Conservation (phyloP, 2,329 filamentous ascomycete genomes). For the Acrodontium crateriforme region DNA sequence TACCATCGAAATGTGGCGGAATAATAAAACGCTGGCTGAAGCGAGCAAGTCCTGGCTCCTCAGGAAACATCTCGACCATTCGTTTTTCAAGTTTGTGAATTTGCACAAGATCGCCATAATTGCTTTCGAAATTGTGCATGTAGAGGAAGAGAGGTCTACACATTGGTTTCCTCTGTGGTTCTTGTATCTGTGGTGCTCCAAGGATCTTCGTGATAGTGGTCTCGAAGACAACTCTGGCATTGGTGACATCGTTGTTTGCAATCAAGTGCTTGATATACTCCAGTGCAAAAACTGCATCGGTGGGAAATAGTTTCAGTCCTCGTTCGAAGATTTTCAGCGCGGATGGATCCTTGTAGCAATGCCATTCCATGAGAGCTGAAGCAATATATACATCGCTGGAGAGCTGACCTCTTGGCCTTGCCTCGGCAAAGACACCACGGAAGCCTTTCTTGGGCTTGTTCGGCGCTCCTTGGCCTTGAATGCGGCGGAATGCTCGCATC, state of each 20-base stretch:
- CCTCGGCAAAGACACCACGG: slow-evolving; percentile 78
- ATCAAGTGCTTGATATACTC: slow-evolving; percentile 95
- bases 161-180: slow-evolving; percentile 34
- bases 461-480: slow-evolving; percentile 63
- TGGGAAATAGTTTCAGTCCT: slow-evolving; percentile 82
- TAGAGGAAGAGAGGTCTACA: slow-evolving; percentile 78
- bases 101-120: slow-evolving; percentile 83
- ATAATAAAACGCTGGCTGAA: slow-evolving; percentile 65
- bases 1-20: slow-evolving; percentile 57
- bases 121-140: slow-evolving; percentile 89
- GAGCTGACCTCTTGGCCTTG: slow-evolving; percentile 71
- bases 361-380: slow-evolving; percentile 82
- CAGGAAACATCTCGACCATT: slow-evolving; percentile 85
- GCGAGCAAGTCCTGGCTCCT: slow-evolving; percentile 61
- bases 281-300: slow-evolving; percentile 83
- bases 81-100: slow-evolving; percentile 82
- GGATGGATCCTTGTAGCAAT: slow-evolving; percentile 87
- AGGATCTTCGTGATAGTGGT: slow-evolving; percentile 70
- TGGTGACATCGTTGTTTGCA: slow-evolving; percentile 74
- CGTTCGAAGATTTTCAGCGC: slow-evolving; percentile 94
- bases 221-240: slow-evolving; percentile 91
- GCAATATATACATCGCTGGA: slow-evolving; percentile 93
- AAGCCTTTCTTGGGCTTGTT: slow-evolving; percentile 51
- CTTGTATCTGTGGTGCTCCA: slow-evolving; percentile 49
- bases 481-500: slow-evolving; percentile 83